phyloP scores from a whole-genome alignment of 805 yeast genomes.

The Monosporozyma aquatica region DNA sequence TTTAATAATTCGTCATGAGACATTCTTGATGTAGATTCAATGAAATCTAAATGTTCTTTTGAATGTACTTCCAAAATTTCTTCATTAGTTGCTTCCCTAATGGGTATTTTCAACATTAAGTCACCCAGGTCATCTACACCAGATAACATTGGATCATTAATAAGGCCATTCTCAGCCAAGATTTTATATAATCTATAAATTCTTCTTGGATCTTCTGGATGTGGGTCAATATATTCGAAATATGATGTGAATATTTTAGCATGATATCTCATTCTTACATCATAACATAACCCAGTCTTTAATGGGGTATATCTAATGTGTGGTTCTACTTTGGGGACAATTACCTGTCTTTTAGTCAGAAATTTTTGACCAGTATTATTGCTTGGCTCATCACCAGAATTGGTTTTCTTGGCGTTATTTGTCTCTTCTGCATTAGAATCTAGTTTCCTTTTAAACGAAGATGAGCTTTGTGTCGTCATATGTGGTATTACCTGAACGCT shows the following conservation, averaged over 20 bases:
- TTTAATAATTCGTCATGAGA: conserved; percentile 63
- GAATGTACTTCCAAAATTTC: conserved; percentile 86
- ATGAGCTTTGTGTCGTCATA: too few species aligned
- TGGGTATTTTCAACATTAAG: conserved; percentile 80
- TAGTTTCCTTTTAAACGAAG: conserved; percentile 6
- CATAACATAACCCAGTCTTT: conserved; percentile 92
- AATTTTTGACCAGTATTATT: conserved; percentile 6
- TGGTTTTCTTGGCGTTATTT: conserved; percentile 1
- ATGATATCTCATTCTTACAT: conserved; percentile 95
- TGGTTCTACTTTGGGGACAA: conserved; percentile 55
- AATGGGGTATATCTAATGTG: conserved; percentile 61
- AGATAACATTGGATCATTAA: conserved; percentile 65
- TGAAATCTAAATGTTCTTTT: conserved; percentile 63
- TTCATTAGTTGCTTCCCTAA: conserved; percentile 77
- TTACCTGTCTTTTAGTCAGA: conserved; percentile 31
- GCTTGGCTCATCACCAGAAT: not conserved
- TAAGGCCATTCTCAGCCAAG: conserved; percentile 87
- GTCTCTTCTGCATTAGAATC: conserved; percentile 8
- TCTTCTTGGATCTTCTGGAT: conserved; percentile 97
- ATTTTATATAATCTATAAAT: conserved; percentile 89
- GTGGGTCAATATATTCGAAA: conserved; percentile 93
- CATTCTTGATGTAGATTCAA: conserved; percentile 72
- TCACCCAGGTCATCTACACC: conserved; percentile 70
- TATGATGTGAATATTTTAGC: conserved; percentile 89
- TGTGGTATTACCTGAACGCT: too few species aligned